Evolutionary conservation across 2,329 filamentous ascomycete genomes (phyloP), one percentile per base, ranked within the genome.

Genomic region (Calonectria crousiana): DNA sequence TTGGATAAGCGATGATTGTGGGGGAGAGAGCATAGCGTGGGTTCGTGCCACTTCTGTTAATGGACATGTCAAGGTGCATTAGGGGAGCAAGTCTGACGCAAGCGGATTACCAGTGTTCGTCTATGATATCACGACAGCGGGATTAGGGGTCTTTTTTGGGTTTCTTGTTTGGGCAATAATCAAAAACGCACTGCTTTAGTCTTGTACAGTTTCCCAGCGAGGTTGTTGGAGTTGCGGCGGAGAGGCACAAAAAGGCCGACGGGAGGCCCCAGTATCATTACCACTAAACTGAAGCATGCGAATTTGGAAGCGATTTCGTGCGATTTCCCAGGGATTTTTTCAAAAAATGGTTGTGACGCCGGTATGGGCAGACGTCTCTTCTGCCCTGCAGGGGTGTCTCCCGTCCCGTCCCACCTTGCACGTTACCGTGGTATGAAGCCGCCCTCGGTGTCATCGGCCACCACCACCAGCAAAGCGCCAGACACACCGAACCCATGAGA

Each of bases 11-110:
- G 26, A 28, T 28, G 14, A 32, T 26, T 34, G 58, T 53, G 30
- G 30, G 44, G 11, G 28, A n/a, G 28, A 28, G 38, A 47, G 71
- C 51, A 71, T 65, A 73, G 49, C 68, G 58, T 52, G 58, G 23
- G 32, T 70, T 34, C 34, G 38, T 51, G 51, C 36, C 41, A 67
- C 60, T 38, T 23, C 20, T 38, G 23, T 47, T 53, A 36, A 26
- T 47, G 32, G 68, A 49, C 60, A 66, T 74, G 62, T n/a, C 62
- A 67, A 53, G 68, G 41, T 67, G 62, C 62, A 53, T 52, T 20
- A 47, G 64, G 38, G 64, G 38, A 62, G 56, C 56, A 60, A 56
- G 53, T 23, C 64, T 30, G 53, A 64, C 14, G 47, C 34, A 68
- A 18, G 56, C 30, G 34, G 32, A 52, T 47, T 60, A n/a, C 32